Percentiles rank a stretch among this genome's conserved stretches.
phyloP scores from a whole-genome alignment of 768 basidiomycete genomes.

The Lactifluus subvellereus region DNA sequence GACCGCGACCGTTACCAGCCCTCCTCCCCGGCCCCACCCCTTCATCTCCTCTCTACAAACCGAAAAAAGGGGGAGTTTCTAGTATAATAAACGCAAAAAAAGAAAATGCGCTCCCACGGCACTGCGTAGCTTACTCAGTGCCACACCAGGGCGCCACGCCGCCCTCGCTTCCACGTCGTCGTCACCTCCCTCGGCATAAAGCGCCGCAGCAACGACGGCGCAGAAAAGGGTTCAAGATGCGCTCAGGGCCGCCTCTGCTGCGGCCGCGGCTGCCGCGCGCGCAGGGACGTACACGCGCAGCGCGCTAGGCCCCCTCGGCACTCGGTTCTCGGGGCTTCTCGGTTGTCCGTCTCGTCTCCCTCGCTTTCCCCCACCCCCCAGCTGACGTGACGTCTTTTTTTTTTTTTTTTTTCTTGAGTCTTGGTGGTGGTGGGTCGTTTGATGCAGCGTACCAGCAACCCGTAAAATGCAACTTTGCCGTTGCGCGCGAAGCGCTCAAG shows the following conservation, averaged over 20 bases:
- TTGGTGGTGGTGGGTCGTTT: neutral
- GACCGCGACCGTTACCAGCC: neutral
- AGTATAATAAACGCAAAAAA: neutral
- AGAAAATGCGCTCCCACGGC: constrained; percentile 1
- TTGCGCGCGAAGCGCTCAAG: constrained; percentile 63
- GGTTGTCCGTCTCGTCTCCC: constrained; percentile 37
- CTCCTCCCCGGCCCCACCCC: too few species aligned
- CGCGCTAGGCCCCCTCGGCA: too few species aligned
- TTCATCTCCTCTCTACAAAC: neutral
- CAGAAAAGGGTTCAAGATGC: too few species aligned
- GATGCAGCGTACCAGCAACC: constrained; percentile 69
- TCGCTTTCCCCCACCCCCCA: neutral
- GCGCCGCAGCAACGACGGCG: constrained; percentile 31
- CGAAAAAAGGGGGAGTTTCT: too few species aligned
- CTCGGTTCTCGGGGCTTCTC: constrained; percentile 37
- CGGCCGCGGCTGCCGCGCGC: too few species aligned
- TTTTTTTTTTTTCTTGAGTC: too few species aligned
- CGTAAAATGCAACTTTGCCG: constrained; percentile 69
- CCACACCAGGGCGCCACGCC: constrained; percentile 12
- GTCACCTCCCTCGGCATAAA: neutral
- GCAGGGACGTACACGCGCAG: too few species aligned
- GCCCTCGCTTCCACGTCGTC: constrained; percentile 5
- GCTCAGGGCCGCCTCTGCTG: too few species aligned
- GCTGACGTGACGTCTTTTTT: neutral
- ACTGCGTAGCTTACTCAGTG: neutral